These are phyloP conservation scores for Hemileia vastatrix DNA, from an alignment of 1,284 basidiomycete genomes.

Conservation along the genomic window DNA sequence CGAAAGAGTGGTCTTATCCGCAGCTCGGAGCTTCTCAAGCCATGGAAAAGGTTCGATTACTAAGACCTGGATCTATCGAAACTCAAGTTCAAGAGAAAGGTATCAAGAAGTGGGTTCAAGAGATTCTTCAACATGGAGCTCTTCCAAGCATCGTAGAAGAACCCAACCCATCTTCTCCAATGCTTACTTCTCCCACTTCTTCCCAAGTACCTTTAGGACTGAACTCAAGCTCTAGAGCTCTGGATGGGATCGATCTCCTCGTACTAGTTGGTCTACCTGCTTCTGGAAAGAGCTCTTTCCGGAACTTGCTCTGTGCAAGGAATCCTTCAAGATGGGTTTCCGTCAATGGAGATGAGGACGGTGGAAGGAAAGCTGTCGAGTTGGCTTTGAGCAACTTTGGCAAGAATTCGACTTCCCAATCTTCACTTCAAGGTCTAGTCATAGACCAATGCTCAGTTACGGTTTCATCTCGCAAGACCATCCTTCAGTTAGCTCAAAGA, in stretches of 20 bases:
- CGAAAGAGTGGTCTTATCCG: conserved; percentile 47
- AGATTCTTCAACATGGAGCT: not conserved
- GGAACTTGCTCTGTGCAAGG: conserved; percentile 49
- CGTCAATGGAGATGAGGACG: conserved; percentile 54
- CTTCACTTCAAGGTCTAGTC: conserved; percentile 49
- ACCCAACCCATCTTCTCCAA: too few relatives aligned
- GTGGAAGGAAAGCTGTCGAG: conserved; percentile 51
- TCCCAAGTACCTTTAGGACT: conserved; percentile 48
- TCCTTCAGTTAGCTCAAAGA: conserved; percentile 52
- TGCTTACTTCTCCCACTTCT: conserved; percentile 50
- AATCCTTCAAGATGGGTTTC: conserved; percentile 47
- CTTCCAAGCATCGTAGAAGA: not conserved
- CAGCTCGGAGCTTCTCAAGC: conserved; percentile 51
- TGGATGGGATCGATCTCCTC: conserved; percentile 48
- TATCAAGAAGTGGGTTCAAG: conserved; percentile 42
- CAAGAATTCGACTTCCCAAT: too few relatives aligned
- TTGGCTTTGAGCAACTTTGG: conserved; percentile 50
- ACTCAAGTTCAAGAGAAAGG: conserved; percentile 53
- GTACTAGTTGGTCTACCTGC: conserved; percentile 55
- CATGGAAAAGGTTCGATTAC: conserved; percentile 48
- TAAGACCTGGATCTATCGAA: conserved; percentile 54
- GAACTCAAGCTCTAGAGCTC: conserved; percentile 46
- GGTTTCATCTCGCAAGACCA: conserved; percentile 48
- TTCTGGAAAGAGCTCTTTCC: conserved; percentile 55
- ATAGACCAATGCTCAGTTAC: conserved; percentile 55